phyloP scores from a whole-genome alignment of 1,284 basidiomycete genomes.

The Phellinidium pouzarii region DNA sequence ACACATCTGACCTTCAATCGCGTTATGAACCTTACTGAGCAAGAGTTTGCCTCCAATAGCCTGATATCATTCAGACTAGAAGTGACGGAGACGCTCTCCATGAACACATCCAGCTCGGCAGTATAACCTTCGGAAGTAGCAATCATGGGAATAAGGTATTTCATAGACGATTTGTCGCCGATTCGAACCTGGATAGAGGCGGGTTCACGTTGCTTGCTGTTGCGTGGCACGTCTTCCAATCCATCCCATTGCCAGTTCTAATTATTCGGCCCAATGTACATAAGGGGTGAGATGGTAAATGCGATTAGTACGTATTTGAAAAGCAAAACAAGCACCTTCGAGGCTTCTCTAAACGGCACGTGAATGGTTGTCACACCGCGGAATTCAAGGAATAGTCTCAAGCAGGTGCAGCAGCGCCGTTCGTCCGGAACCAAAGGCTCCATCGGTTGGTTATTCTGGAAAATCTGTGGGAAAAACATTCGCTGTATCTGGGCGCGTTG shows the following conservation, averaged over 20 bases:
- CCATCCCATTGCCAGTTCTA: conserved; percentile 86
- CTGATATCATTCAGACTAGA: conserved; percentile 85
- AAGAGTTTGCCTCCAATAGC: conserved; percentile 69
- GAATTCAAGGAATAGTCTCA: conserved; percentile 77
- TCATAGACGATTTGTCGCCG: conserved; percentile 77
- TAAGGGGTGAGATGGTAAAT: too few species aligned
- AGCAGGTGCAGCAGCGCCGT: conserved; percentile 68
- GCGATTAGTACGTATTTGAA: too few species aligned
- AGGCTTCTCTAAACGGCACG: conserved; percentile 82
- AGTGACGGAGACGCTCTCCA: conserved; percentile 72
- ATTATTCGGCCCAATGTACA: too few species aligned
- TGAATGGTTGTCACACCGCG: conserved; percentile 69
- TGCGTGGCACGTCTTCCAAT: conserved; percentile 37
- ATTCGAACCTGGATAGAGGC: conserved; percentile 69
- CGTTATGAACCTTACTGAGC: conserved; percentile 43
- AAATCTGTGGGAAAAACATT: conserved; percentile 76
- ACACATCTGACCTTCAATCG: background rate
- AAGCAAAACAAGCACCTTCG: conserved; percentile 55
- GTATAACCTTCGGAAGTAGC: conserved; percentile 69
- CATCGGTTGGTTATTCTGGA: conserved; percentile 55
- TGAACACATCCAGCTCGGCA: conserved; percentile 70
- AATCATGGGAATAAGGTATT: conserved; percentile 78
- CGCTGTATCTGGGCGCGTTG: conserved; percentile 76
- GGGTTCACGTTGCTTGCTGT: conserved; percentile 52
- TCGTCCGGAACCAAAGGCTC: conserved; percentile 65